Conservation (phyloP, 495 filamentous ascomycete species). For the Trypethelium eluteriae region DNA sequence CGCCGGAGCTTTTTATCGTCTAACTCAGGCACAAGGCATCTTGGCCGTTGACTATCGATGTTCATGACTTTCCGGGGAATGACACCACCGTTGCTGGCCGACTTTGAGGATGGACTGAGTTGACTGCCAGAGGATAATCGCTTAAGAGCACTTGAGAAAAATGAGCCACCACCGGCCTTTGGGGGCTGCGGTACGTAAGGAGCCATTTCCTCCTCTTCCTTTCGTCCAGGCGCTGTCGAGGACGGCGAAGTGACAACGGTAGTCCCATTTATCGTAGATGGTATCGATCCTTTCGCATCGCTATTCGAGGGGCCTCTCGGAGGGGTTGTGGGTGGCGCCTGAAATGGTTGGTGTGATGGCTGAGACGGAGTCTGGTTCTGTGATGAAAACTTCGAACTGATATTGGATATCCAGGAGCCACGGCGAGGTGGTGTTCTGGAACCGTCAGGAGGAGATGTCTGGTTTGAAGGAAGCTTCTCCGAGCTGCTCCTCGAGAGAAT, state of each 20-base stretch:
- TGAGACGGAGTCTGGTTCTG: slow-evolving; percentile 19
- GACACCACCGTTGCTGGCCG: slow-evolving; percentile 41
- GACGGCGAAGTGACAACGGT: slow-evolving; percentile 13
- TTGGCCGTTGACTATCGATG: slow-evolving; percentile 66
- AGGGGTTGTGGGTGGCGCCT: slow-evolving; percentile 23
- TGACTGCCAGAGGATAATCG: slow-evolving; percentile 59
- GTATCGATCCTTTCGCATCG: slow-evolving; percentile 15
- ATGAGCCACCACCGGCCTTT: slow-evolving; percentile 56
- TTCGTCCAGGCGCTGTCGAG: slow-evolving; percentile 17
- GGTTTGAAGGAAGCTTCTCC: slow-evolving; percentile 31
- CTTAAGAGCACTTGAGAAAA: slow-evolving; percentile 73
- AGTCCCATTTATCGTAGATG: slow-evolving; percentile 18
- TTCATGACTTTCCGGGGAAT: slow-evolving; percentile 80
- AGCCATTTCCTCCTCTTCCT: slow-evolving; percentile 42
- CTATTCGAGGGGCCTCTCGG: slow-evolving; percentile 22
- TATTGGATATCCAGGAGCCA: slow-evolving; percentile 82
- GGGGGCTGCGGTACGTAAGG: slow-evolving; percentile 64
- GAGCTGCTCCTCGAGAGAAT: slow-evolving; percentile 29
- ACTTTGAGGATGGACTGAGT: slow-evolving; percentile 33
- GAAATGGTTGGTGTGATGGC: neutral
- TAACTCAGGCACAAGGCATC: slow-evolving; percentile 71
- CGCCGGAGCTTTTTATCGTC: slow-evolving; percentile 71
- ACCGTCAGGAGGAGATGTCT: slow-evolving; percentile 13
- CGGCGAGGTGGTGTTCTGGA: slow-evolving; percentile 40
- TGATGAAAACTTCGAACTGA: slow-evolving; percentile 85